phyloP scores from a whole-genome alignment of 345 rosid genomes.

The Turnera subulata region DNA sequence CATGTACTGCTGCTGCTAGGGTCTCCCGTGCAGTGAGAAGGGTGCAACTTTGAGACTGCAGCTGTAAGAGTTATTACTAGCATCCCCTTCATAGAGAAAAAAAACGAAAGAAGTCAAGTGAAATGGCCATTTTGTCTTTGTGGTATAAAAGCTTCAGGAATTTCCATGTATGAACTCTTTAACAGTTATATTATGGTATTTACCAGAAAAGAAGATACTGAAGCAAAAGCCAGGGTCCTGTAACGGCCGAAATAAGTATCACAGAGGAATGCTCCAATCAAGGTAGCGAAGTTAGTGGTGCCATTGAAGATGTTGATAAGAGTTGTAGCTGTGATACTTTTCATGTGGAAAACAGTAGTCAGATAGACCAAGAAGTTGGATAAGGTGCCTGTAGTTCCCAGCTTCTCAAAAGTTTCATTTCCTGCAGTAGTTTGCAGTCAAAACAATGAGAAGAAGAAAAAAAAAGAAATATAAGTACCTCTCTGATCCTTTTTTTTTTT shows the following conservation, averaged over 20 bases:
- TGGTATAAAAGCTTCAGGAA: neutral
- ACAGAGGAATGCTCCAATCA: constrained; percentile 22
- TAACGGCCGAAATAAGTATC: constrained; percentile 26
- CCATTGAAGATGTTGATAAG: constrained; percentile 19
- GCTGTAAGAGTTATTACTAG: constrained; percentile 14
- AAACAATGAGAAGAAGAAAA: neutral
- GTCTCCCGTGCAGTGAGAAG: constrained; percentile 3
- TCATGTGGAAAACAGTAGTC: constrained; percentile 22
- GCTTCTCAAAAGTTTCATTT: constrained; percentile 24
- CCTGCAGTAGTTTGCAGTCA: constrained; percentile 7
- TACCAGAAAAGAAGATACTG: constrained; percentile 21
- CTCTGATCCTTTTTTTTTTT: too few species aligned
- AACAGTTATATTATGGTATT: too few species aligned
- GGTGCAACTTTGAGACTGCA: constrained; percentile 17
- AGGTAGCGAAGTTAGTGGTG: constrained; percentile 14
- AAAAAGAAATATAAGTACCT: neutral
- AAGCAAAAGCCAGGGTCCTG: constrained; percentile 15
- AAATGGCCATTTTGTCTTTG: too few species aligned
- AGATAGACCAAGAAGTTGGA: constrained; percentile 20
- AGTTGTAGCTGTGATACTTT: constrained; percentile 15
- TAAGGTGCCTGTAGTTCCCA: constrained; percentile 18
- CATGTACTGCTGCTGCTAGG: neutral
- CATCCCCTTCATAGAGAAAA: constrained; percentile 16
- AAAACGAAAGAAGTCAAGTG: too few species aligned
- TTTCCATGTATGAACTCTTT: too few species aligned